Percentiles rank a stretch among this genome's conserved stretches.
These are phyloP conservation scores for Aspergillus baeticus DNA, from an alignment of 495 filamentous ascomycete species.

Conservation along the genomic window DNA sequence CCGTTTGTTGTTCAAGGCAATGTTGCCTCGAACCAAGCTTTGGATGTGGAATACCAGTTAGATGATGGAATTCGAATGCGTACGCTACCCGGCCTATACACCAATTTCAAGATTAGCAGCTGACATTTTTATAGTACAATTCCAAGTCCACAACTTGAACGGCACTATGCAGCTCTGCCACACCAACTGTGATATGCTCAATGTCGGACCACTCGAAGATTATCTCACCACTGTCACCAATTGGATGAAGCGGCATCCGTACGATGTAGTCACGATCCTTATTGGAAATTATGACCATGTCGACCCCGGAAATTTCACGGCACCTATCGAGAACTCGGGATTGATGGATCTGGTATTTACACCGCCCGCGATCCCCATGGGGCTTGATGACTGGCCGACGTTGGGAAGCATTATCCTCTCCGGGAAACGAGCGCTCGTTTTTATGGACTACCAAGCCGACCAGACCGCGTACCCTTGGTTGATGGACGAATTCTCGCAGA, in stretches of 20 bases:
- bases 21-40: conserved; percentile 74
- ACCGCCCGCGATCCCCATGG: conserved; percentile 67
- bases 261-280: conserved; percentile 88
- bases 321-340: conserved; percentile 64
- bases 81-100: conserved; percentile 30
- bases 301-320: conserved; percentile 56
- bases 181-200: conserved; percentile 74
- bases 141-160: conserved; percentile 72
- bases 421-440: conserved; percentile 60
- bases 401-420: conserved; percentile 73
- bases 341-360: conserved; percentile 69
- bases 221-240: conserved; percentile 66
- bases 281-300: conserved; percentile 80
- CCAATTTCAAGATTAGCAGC: not conserved
- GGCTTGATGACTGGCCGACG: conserved; percentile 78
- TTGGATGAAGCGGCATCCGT: conserved; percentile 78
- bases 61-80: conserved; percentile 85
- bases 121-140: conserved; percentile 60
- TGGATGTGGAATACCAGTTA: conserved; percentile 69
- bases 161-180: conserved; percentile 66
- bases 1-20: conserved; percentile 71
- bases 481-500: conserved; percentile 63
- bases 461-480: conserved; percentile 69
- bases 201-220: conserved; percentile 72
- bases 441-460: conserved; percentile 84